These are phyloP conservation scores for Xylaria multiplex DNA, from an alignment of 2,329 filamentous ascomycete species.

Conservation along the genomic window DNA sequence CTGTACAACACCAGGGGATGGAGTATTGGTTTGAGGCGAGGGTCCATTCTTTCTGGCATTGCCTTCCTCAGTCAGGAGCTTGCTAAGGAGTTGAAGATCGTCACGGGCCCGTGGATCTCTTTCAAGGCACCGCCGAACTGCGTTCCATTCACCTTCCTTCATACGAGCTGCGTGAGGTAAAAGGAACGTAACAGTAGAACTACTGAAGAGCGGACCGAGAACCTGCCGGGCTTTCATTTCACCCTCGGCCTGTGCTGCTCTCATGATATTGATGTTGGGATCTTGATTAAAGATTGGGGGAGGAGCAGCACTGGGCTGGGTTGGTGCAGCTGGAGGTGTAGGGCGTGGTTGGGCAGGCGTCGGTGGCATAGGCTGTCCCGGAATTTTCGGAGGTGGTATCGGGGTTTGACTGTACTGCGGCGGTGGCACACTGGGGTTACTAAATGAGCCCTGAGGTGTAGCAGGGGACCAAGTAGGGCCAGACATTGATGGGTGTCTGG, in stretches of 20 bases:
- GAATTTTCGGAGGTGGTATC: slow-evolving; percentile 48
- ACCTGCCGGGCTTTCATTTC: slow-evolving; percentile 69
- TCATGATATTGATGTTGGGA: slow-evolving; percentile 51
- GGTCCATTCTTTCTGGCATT: slow-evolving; percentile 46
- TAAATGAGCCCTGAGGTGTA: slow-evolving; percentile 53
- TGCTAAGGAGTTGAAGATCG: slow-evolving; percentile 67
- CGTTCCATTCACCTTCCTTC: slow-evolving; percentile 76
- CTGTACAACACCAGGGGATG: slow-evolving; percentile 47
- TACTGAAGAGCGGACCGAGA: slow-evolving; percentile 69
- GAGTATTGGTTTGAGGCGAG: slow-evolving; percentile 38
- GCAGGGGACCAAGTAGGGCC: slow-evolving; percentile 66
- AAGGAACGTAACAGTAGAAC: slow-evolving; percentile 75
- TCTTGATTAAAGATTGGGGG: slow-evolving; percentile 46
- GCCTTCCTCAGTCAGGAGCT: slow-evolving; percentile 63
- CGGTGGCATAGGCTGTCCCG: slow-evolving; percentile 45
- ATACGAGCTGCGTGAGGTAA: slow-evolving; percentile 75
- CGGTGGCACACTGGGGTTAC: slow-evolving; percentile 38
- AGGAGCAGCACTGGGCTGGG: slow-evolving; percentile 35
- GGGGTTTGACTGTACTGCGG: slow-evolving; percentile 49
- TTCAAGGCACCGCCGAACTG: slow-evolving; percentile 75
- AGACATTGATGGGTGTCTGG: slow-evolving; percentile 60
- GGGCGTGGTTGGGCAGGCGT: slow-evolving; percentile 32
- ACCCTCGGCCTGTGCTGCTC: slow-evolving; percentile 61
- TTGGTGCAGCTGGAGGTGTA: slow-evolving; percentile 19
- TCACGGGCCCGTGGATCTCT: slow-evolving; percentile 72